These are phyloP conservation scores for Asterophora parasitica DNA, from an alignment of 768 basidiomycete species.

Conservation along the genomic window DNA sequence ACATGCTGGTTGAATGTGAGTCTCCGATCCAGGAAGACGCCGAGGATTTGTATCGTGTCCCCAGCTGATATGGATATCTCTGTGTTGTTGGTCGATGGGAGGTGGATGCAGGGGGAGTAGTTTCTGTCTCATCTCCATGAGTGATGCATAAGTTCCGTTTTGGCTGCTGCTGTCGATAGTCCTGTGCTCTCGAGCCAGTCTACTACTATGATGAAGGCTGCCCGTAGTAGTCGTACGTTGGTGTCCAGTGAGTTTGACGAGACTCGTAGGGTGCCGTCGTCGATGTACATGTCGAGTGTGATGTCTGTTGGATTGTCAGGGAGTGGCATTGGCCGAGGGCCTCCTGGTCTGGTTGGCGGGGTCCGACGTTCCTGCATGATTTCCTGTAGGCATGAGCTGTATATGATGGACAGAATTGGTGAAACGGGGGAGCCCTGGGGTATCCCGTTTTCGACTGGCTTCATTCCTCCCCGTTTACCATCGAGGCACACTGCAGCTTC, in stretches of 20 bases:
- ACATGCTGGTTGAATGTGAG: conserved; percentile 30
- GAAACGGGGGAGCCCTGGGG: conserved; percentile 29
- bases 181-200: conserved; percentile 17
- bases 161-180: conserved; percentile 15
- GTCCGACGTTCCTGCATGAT: conserved; percentile 4
- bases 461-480: conserved; percentile 19
- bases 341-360: conserved; percentile 4
- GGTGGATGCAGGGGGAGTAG: not conserved
- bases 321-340: conserved; percentile 2
- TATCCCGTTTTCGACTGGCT: conserved; percentile 25
- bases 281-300: conserved; percentile 24
- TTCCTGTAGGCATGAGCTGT: conserved; percentile 21
- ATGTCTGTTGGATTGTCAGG: conserved; percentile 14
- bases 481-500: conserved; percentile 23
- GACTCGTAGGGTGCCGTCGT: conserved; percentile 27
- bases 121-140: conserved; percentile 6
- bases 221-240: conserved; percentile 16
- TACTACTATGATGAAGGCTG: conserved; percentile 11
- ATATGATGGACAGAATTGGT: conserved; percentile 23
- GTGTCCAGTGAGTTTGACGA: conserved; percentile 18
- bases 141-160: conserved; percentile 28
- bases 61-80: not conserved
- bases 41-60: conserved; percentile 26
- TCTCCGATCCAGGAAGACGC: conserved; percentile 27
- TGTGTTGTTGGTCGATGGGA: not conserved